Evolutionary conservation across 805 yeast species (phyloP).

Genomic region (Ogataea degrootiae): DNA sequence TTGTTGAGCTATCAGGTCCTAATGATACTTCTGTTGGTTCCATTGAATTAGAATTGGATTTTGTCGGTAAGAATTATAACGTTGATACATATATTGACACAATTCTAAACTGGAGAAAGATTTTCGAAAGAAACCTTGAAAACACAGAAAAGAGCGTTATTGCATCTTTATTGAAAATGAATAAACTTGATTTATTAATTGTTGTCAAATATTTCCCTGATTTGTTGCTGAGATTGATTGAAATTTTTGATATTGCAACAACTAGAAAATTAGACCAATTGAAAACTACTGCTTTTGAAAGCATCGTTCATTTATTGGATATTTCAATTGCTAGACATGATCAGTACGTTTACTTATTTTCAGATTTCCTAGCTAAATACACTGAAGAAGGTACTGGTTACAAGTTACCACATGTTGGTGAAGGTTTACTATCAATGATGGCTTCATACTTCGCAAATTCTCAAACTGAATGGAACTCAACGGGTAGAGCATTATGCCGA

Average conservation of each 20-base stretch:
- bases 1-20: slow-evolving; percentile 37
- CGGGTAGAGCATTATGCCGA: slow-evolving; percentile 62
- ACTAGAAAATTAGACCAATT: slow-evolving; percentile 21
- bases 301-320: slow-evolving; percentile 58
- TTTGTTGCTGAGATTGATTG: slow-evolving; percentile 37
- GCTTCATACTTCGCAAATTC: slow-evolving; percentile 44
- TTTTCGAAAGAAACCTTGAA: slow-evolving; percentile 37
- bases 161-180: slow-evolving; percentile 43
- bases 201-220: slow-evolving; percentile 60
- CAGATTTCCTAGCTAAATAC: slow-evolving; percentile 39
- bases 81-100: slow-evolving; percentile 50
- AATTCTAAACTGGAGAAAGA: slow-evolving; percentile 48
- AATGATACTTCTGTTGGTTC: slow-evolving; percentile 39
- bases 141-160: slow-evolving; percentile 40
- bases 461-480: slow-evolving; percentile 52
- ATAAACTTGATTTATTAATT: slow-evolving; percentile 48
- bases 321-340: slow-evolving; percentile 61
- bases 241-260: slow-evolving; percentile 27
- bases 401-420: slow-evolving; percentile 47
- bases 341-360: slow-evolving; percentile 54
- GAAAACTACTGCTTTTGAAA: slow-evolving; percentile 39
- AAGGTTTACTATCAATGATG: slow-evolving; percentile 42
- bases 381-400: slow-evolving; percentile 4
- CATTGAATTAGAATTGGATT: slow-evolving; percentile 53
- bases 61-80: slow-evolving; percentile 65